Evolutionary conservation across 2,329 filamentous ascomycete genomes (phyloP).

Genomic region (Stagonosporopsis chrysanthemi): DNA sequence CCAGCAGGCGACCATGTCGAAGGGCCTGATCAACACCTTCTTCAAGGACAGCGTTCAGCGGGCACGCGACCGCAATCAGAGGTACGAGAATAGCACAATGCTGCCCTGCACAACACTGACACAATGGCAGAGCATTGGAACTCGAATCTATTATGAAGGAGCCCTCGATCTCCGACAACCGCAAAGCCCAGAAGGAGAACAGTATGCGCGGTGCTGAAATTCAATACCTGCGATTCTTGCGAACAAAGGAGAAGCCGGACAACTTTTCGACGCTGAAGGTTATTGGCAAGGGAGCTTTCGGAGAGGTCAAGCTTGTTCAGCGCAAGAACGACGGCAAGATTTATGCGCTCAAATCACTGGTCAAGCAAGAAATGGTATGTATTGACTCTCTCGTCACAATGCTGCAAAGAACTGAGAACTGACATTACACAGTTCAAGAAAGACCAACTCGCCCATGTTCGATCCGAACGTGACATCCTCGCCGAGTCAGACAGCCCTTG

Average conservation of each 20-base stretch:
- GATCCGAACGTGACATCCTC: slow-evolving; percentile 95
- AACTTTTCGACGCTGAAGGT: slow-evolving; percentile 98
- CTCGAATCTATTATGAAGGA: slow-evolving; percentile 86
- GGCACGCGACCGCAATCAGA: slow-evolving; percentile 91
- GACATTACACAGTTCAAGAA: slow-evolving; percentile 76
- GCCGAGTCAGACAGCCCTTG: slow-evolving; percentile 99
- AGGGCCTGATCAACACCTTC: slow-evolving; percentile 75
- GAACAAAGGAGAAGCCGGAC: slow-evolving; percentile 89
- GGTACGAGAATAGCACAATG: slow-evolving; percentile 62
- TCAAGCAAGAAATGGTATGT: slow-evolving; percentile 91
- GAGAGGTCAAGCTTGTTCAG: slow-evolving; percentile 96
- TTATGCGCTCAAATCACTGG: slow-evolving; percentile 96
- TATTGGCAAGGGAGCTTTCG: slow-evolving; percentile 98
- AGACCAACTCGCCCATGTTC: slow-evolving; percentile 95
- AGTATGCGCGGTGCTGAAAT: slow-evolving; percentile 87
- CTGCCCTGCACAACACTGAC: slow-evolving; percentile 25
- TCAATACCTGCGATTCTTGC: slow-evolving; percentile 90
- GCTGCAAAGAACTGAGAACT: slow-evolving; percentile 17
- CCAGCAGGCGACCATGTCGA: slow-evolving; percentile 72
- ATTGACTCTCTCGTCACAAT: neutral
- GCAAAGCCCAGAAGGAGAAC: slow-evolving; percentile 85
- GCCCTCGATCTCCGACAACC: slow-evolving; percentile 73
- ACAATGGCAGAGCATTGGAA: slow-evolving; percentile 77
- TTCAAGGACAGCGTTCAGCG: slow-evolving; percentile 99
- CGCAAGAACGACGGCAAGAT: slow-evolving; percentile 96